phyloP scores from a whole-genome alignment of 169 alveolate genomes.

The Hammondia hammondi region DNA sequence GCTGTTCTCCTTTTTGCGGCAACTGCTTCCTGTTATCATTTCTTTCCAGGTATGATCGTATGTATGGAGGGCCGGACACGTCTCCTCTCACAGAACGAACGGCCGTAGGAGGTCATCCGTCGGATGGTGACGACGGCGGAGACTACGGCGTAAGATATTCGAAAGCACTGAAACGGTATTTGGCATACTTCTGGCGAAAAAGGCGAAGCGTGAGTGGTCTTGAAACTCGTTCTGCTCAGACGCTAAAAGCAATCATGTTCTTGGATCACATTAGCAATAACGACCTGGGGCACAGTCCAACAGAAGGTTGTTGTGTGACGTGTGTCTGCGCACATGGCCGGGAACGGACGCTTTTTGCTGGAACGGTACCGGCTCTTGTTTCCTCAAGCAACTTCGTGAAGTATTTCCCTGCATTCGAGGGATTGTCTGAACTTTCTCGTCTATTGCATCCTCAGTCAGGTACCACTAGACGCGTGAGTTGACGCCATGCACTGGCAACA shows the following conservation, averaged over 20 bases:
- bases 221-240: no score
- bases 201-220: not conserved
- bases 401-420: not conserved
- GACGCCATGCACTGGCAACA: not conserved
- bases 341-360: no score
- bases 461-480: not conserved
- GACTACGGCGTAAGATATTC: not conserved
- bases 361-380: no score
- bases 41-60: conserved; percentile 1
- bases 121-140: not conserved
- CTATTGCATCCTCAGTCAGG: not conserved
- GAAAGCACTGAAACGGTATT: not conserved
- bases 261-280: no score
- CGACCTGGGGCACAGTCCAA: not conserved
- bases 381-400: not conserved
- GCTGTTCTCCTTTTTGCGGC: no score
- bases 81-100: not conserved
- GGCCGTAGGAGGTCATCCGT: not conserved
- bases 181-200: not conserved
- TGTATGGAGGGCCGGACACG: not conserved
- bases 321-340: no score
- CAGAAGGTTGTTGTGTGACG: no score
- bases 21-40: not conserved
- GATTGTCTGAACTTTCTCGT: not conserved
- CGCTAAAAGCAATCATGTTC: no score